phyloP scores from a whole-genome alignment of 805 yeast genomes.

The Yarrowia sp. region DNA sequence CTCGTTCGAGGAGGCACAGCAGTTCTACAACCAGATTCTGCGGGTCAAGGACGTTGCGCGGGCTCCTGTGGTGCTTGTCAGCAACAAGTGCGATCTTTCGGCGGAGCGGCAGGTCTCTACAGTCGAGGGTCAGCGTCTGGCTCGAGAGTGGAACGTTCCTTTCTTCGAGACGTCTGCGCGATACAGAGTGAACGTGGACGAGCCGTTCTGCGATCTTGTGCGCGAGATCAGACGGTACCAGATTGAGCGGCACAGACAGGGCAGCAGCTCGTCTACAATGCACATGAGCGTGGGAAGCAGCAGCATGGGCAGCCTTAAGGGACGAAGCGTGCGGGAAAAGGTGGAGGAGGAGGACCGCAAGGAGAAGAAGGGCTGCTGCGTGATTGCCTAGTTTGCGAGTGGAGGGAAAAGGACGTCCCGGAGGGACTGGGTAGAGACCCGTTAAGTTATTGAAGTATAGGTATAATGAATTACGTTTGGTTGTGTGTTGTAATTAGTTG shows the following conservation, averaged over 20 bases:
- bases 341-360: background rate
- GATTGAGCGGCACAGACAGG: constrained; percentile 28
- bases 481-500: background rate
- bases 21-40: constrained; percentile 74
- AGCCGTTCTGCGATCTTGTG: constrained; percentile 61
- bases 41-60: constrained; percentile 53
- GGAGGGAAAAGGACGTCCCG: background rate
- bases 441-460: constrained; percentile 2
- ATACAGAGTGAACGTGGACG: constrained; percentile 84
- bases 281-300: constrained; percentile 18
- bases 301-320: constrained; percentile 23
- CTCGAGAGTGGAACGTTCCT: constrained; percentile 56
- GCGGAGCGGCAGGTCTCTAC: constrained; percentile 74
- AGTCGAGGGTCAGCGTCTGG: constrained; percentile 81
- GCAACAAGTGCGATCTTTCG: constrained; percentile 79
- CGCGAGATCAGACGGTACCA: constrained; percentile 34
- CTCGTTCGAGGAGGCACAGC: constrained; percentile 79
- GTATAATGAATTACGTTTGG: background rate
- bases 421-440: background rate
- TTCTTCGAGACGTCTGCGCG: constrained; percentile 94
- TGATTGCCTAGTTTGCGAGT: constrained; percentile 2
- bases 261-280: constrained; percentile 5
- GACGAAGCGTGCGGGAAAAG: constrained; percentile 21
- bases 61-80: constrained; percentile 85
- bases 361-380: constrained; percentile 22